These are phyloP conservation scores for Halenospora varia DNA, from an alignment of 495 filamentous ascomycete genomes.

Conservation along the genomic window DNA sequence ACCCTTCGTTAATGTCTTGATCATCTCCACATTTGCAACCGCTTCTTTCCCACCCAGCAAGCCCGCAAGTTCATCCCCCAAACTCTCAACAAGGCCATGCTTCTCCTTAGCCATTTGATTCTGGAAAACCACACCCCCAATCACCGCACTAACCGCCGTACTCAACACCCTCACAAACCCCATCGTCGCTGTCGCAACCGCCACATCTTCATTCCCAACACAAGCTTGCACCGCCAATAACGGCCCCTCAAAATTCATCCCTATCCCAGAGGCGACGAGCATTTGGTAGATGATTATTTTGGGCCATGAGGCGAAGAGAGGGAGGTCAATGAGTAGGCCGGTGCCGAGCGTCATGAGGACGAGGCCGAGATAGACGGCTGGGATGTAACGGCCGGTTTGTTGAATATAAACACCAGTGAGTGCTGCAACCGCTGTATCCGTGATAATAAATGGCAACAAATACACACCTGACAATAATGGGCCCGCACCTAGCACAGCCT, in stretches of 20 bases:
- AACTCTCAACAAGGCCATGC: background rate
- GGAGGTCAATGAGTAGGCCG: conserved; percentile 61
- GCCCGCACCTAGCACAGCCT: conserved; percentile 65
- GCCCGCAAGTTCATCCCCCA: background rate
- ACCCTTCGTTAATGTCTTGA: background rate
- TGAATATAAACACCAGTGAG: conserved; percentile 68
- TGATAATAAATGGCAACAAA: conserved; percentile 68
- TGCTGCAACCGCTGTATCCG: conserved; percentile 63
- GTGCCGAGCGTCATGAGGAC: conserved; percentile 57
- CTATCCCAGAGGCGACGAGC: conserved; percentile 61
- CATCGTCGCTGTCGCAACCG: conserved; percentile 63
- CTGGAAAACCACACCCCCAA: background rate
- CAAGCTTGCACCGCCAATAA: conserved; percentile 76
- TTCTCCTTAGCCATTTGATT: background rate
- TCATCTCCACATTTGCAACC: background rate
- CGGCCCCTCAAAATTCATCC: conserved; percentile 68
- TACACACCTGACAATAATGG: conserved; percentile 79
- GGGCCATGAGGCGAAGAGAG: conserved; percentile 43
- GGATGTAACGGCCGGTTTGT: conserved; percentile 59
- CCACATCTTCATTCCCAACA: conserved; percentile 56
- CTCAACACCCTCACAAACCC: background rate
- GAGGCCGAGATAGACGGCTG: conserved; percentile 53
- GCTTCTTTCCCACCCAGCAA: background rate
- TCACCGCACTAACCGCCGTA: background rate
- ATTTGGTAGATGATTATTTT: conserved; percentile 54